Conservation (phyloP, 208 protist genomes). For the Wallacemonas rigidus region DNA sequence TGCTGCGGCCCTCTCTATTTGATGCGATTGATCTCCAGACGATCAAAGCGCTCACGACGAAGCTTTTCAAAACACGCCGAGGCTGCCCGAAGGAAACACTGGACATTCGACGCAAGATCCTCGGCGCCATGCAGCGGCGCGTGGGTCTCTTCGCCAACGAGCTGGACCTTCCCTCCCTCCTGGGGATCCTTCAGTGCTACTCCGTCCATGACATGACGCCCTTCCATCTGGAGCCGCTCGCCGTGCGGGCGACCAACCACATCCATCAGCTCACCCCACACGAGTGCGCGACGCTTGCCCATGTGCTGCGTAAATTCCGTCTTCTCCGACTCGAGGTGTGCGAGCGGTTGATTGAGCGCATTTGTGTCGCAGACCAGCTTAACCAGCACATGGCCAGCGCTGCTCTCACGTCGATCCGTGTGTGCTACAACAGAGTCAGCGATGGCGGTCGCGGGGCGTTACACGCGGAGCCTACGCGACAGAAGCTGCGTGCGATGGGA, state of each 20-base stretch:
- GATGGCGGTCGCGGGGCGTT: slow-evolving; percentile 80
- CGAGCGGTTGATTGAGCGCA: slow-evolving; percentile 81
- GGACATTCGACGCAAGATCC: slow-evolving; percentile 82
- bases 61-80: slow-evolving; percentile 86
- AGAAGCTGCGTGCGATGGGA: slow-evolving; percentile 86
- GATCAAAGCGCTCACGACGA: slow-evolving; percentile 87
- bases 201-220: slow-evolving; percentile 85
- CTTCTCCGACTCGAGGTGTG: slow-evolving; percentile 85
- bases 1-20: slow-evolving; percentile 56
- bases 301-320: slow-evolving; percentile 81
- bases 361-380: slow-evolving; percentile 75
- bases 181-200: slow-evolving; percentile 91
- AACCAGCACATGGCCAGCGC: slow-evolving; percentile 83
- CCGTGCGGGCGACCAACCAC: slow-evolving; percentile 85
- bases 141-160: slow-evolving; percentile 86
- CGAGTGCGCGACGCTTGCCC: slow-evolving; percentile 80
- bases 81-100: slow-evolving; percentile 80
- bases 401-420: slow-evolving; percentile 69
- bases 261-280: slow-evolving; percentile 83
- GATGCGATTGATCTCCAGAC: slow-evolving; percentile 78
- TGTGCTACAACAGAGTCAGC: slow-evolving; percentile 74
- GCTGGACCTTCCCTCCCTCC: slow-evolving; percentile 83
- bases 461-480: slow-evolving; percentile 81
- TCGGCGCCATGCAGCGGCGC: slow-evolving; percentile 72
- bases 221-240: slow-evolving; percentile 67